A percentile compares a stretch with the other conserved stretches of the same genome.
These are phyloP conservation scores for Blastobotrys apis DNA, from an alignment of 1,139 yeast genomes.

Conservation along the genomic window DNA sequence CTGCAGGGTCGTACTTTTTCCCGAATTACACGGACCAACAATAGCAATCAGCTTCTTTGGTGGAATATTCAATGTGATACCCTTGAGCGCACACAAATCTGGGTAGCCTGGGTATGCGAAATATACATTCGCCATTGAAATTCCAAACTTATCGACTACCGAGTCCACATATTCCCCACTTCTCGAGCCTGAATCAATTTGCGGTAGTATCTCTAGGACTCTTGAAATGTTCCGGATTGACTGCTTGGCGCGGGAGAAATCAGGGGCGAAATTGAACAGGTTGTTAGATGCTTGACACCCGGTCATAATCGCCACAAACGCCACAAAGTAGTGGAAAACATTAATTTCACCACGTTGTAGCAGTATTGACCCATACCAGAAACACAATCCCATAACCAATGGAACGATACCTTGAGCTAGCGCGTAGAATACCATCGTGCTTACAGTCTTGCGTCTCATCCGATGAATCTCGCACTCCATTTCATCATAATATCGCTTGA, in stretches of 20 bases:
- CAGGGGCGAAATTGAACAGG: slow-evolving; percentile 2
- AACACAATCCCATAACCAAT: slow-evolving; percentile 7
- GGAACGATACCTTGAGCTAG: slow-evolving; percentile 7
- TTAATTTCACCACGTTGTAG: slow-evolving; percentile 1
- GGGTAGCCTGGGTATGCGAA: slow-evolving; percentile 11
- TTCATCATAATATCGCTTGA: slow-evolving; percentile 4
- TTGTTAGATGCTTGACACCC: slow-evolving; percentile 5
- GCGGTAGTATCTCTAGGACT: slow-evolving; percentile 1
- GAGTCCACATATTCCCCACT: background rate
- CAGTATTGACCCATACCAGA: slow-evolving; percentile 11
- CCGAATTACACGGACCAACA: slow-evolving; percentile 6
- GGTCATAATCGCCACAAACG: slow-evolving; percentile 8
- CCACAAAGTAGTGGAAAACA: slow-evolving; percentile 6
- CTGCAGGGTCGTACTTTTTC: slow-evolving; percentile 8
- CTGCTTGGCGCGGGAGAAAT: background rate
- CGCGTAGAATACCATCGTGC: background rate
- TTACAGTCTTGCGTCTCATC: background rate
- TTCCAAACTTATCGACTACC: background rate
- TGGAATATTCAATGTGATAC: slow-evolving; percentile 4
- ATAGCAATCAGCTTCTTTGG: slow-evolving; percentile 2
- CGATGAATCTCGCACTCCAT: background rate
- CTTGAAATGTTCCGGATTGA: slow-evolving; percentile 6
- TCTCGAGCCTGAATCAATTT: slow-evolving; percentile 4
- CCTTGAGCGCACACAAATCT: slow-evolving; percentile 5
- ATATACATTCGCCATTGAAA: slow-evolving; percentile 2